phyloP scores from a whole-genome alignment of 148 eudicot species.

The Rhododendron molle region DNA sequence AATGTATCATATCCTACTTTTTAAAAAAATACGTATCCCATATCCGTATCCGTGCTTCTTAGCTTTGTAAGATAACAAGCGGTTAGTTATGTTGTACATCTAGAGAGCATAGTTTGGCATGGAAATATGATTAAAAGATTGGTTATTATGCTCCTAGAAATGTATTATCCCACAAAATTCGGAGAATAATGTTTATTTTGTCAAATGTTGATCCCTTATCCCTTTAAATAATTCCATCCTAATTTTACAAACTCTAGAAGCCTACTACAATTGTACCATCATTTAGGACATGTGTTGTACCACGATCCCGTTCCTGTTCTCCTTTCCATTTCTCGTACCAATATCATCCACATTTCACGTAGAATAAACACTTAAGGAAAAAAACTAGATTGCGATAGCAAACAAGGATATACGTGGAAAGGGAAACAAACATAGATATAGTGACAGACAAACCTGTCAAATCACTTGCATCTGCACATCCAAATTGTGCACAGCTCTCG shows the following conservation, averaged over 20 bases:
- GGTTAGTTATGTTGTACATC: neutral
- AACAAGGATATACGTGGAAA: neutral
- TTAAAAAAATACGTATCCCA: no score
- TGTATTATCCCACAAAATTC: neutral
- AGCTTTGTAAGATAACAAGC: neutral
- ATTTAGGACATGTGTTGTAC: neutral
- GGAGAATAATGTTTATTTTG: neutral
- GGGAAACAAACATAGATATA: slow-evolving; percentile 7
- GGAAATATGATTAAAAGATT: neutral
- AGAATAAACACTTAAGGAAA: neutral
- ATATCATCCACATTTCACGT: neutral
- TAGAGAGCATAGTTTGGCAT: neutral
- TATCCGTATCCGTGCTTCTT: no score
- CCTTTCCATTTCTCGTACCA: neutral
- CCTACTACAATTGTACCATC: neutral
- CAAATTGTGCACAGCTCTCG: slow-evolving; percentile 80
- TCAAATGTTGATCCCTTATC: neutral
- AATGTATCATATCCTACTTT: no score
- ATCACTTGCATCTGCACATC: slow-evolving; percentile 83
- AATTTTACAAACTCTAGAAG: neutral
- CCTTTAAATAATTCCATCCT: neutral
- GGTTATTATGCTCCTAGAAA: neutral
- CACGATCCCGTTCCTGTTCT: neutral
- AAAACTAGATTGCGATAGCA: neutral
- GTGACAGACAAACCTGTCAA: slow-evolving; percentile 55